phyloP scores from a whole-genome alignment of 202 grass and related monocot genomes.

The Panicum virgatum region DNA sequence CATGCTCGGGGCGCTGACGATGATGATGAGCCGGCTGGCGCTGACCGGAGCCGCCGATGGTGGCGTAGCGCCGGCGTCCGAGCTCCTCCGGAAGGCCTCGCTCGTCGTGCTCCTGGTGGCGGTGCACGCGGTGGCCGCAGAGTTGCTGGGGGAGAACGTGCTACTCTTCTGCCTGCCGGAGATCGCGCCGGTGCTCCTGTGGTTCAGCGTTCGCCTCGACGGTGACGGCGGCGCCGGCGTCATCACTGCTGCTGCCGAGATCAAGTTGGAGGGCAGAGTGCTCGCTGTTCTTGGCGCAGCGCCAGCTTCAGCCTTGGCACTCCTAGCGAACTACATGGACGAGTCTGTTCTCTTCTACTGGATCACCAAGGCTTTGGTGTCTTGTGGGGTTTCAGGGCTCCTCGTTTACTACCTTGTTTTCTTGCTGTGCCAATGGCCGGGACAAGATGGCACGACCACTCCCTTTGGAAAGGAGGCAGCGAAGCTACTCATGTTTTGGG shows the following conservation, averaged over 20 bases:
- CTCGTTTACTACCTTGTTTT: conserved; percentile 4
- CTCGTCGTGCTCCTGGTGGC: conserved; percentile 1
- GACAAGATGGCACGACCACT: background rate
- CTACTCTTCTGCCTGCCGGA: background rate
- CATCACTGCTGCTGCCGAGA: background rate
- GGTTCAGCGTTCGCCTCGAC: conserved; percentile 20
- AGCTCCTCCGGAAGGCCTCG: background rate
- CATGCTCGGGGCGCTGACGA: too few relatives aligned
- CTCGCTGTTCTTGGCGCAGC: fast-evolving
- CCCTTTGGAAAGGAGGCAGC: background rate
- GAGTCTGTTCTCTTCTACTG: background rate
- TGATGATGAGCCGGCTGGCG: too few relatives aligned
- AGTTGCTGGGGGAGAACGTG: background rate
- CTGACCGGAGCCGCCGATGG: too few relatives aligned
- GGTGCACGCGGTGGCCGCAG: background rate
- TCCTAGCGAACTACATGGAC: background rate
- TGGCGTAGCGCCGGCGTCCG: too few relatives aligned
- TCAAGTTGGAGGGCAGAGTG: background rate
- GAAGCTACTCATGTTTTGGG: background rate
- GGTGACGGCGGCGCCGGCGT: background rate
- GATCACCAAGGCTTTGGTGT: background rate
- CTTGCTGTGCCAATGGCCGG: conserved; percentile 22
- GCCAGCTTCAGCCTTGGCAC: background rate
- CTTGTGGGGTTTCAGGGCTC: conserved; percentile 5
- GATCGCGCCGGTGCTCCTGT: conserved; percentile 3